These are phyloP conservation scores for Boletus coffeatus DNA, from an alignment of 1,284 basidiomycete genomes.

Conservation along the genomic window DNA sequence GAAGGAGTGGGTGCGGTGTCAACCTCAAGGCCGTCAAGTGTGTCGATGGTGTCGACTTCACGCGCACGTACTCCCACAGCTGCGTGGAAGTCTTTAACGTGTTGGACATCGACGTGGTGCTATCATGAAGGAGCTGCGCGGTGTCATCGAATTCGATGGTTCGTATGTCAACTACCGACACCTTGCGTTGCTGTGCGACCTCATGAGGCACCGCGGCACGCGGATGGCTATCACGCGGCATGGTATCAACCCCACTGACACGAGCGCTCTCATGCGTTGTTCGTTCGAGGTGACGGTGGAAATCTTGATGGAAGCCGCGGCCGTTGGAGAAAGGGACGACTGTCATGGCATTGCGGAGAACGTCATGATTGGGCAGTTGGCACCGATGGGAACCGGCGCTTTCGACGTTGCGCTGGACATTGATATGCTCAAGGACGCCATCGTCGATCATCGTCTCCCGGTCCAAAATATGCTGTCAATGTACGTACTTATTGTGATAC, in stretches of 20 bases:
- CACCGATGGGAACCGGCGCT: conserved; percentile 93
- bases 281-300: conserved; percentile 99
- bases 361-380: conserved; percentile 98
- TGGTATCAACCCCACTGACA: conserved; percentile 98
- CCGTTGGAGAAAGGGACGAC: conserved; percentile 96
- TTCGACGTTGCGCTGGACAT: conserved; percentile 97
- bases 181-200: too few species aligned
- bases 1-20: conserved; percentile 27
- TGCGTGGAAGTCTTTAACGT: too few species aligned
- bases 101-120: conserved; percentile 28
- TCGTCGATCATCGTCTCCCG: conserved; percentile 93
- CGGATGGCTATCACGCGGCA: conserved; percentile 99
- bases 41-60: too few species aligned
- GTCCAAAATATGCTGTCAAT: conserved; percentile 81
- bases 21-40: too few species aligned
- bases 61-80: too few species aligned
- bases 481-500: conserved; percentile 35
- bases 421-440: conserved; percentile 98
- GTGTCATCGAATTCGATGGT: too few species aligned
- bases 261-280: conserved; percentile 95
- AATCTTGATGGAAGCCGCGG: conserved; percentile 98
- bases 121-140: too few species aligned
- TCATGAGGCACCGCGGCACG: conserved; percentile 65
- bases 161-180: too few species aligned
- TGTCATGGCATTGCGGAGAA: conserved; percentile 99